Base-by-base conservation (phyloP, 306 rosid species). In the Pueraria montana region DNA sequence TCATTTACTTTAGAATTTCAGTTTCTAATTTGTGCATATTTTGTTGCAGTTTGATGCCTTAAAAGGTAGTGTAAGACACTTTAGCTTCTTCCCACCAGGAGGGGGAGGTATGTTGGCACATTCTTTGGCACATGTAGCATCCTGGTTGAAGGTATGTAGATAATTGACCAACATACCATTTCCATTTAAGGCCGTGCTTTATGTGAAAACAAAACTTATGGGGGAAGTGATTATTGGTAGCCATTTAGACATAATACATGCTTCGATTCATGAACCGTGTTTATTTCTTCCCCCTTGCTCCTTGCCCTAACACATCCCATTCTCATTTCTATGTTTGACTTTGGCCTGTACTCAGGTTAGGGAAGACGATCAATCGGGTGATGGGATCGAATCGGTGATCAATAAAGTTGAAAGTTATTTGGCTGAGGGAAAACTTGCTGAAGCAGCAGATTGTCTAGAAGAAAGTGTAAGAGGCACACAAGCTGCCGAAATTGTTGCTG, bases 361-460 rank as follows among this genome's bases (percentile, higher is more conserved):
- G 86, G 98, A 94, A 89, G 88, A 40, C 40, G 97, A 92, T 73
- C 89, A 80, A 66, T 92, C 92, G 6, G 97, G 99, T 38, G 91
- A 88, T 52, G 98, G 98, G 78, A 90, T 94, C 55, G 99, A 96
- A 72, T 94, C 99, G 63, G 84, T 96, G 66, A 90, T 94, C 83
- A 89, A 85, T 71, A 91, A 84, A 86, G 97, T 91, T 49, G 98
- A 94, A 88, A 72, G 76, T 87, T 89, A 76, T 88, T 85, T 96
- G 88, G 95, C 94, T 10, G 95, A 91, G 55, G 98, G 99, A 77
- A 96, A 94, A 80, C 88, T 92, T 58, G 91, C 83, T 2, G 97
- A 92, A 87, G 99, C 98, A 77, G 99, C 97, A 64, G 90, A 88
- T 74, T 88, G 72, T 82, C 93, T 94, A 42, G 99, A 96, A 90